These are phyloP conservation scores for Pseudodiploospora longispora DNA, from an alignment of 2,329 filamentous ascomycete genomes.

Conservation along the genomic window DNA sequence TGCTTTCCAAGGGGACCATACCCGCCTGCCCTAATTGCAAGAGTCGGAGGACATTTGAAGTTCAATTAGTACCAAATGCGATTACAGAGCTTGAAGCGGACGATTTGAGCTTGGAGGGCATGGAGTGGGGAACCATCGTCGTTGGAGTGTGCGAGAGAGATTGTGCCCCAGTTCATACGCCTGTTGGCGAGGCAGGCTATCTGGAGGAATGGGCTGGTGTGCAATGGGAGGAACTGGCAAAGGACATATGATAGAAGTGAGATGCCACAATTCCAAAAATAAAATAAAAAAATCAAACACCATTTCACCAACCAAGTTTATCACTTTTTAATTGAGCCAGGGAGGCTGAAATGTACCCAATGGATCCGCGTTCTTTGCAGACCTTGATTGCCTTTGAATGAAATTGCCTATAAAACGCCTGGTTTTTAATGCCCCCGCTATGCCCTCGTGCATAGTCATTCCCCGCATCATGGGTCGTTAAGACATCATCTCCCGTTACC, in stretches of 20 bases:
- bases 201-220: constrained; percentile 96
- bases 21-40: constrained; percentile 74
- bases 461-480: constrained; percentile 19
- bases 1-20: constrained; percentile 49
- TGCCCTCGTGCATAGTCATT: constrained; percentile 22
- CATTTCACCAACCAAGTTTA: not conserved
- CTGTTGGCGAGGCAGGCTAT: constrained; percentile 62
- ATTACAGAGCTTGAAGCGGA: constrained; percentile 83
- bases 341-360: constrained; percentile 5
- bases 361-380: constrained; percentile 21
- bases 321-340: not conserved
- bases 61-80: constrained; percentile 84
- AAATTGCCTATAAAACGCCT: constrained; percentile 30
- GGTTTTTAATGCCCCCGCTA: constrained; percentile 21
- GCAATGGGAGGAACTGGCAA: constrained; percentile 80
- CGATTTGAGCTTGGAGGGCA: constrained; percentile 65
- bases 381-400: constrained; percentile 27
- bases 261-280: constrained; percentile 11
- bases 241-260: constrained; percentile 20
- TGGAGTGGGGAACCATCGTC: constrained; percentile 97
- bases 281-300: constrained; percentile 10
- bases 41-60: constrained; percentile 70
- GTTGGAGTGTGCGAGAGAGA: constrained; percentile 76
- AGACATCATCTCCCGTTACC: constrained; percentile 18
- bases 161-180: constrained; percentile 55